phyloP scores from a whole-genome alignment of 2,329 filamentous ascomycete species.

The Hortaea werneckii region DNA sequence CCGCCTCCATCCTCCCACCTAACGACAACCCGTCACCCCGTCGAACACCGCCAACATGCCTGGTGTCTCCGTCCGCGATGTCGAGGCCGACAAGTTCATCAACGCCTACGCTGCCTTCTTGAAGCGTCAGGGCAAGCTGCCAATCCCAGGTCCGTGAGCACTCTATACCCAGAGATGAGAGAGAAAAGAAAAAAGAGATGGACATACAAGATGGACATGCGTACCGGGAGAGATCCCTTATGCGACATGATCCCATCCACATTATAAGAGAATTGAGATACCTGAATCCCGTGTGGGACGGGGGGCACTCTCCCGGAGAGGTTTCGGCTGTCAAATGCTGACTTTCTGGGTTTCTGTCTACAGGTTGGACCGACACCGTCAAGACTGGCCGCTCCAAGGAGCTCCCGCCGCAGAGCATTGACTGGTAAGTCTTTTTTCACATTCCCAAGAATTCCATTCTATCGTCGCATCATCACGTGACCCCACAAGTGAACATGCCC shows the following conservation, averaged over 20 bases:
- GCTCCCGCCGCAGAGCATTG: slow-evolving; percentile 93
- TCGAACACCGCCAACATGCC: slow-evolving; percentile 60
- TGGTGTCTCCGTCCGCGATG: slow-evolving; percentile 74
- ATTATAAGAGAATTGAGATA: slow-evolving; percentile 27
- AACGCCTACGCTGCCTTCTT: slow-evolving; percentile 75
- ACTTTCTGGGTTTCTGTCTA: slow-evolving; percentile 37
- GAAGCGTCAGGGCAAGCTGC: slow-evolving; percentile 89
- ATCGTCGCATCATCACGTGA: no score
- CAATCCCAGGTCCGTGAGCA: slow-evolving; percentile 64
- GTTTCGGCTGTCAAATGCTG: slow-evolving; percentile 16
- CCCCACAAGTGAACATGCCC: no score
- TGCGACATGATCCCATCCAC: no score
- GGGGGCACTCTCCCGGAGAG: slow-evolving; percentile 35
- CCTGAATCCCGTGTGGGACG: slow-evolving; percentile 45
- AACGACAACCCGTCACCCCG: slow-evolving; percentile 5
- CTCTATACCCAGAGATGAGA: slow-evolving; percentile 8
- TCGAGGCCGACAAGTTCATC: slow-evolving; percentile 88
- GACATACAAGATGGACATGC: no score
- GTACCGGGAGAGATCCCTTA: no score
- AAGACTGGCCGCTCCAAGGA: slow-evolving; percentile 97
- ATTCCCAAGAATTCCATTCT: no score
- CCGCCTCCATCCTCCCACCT: neutral
- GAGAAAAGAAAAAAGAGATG: slow-evolving; percentile 3
- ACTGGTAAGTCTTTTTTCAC: no score
- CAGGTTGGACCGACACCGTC: slow-evolving; percentile 98